Conservation (phyloP, 805 yeast species). For the Komagataella ulmi region DNA sequence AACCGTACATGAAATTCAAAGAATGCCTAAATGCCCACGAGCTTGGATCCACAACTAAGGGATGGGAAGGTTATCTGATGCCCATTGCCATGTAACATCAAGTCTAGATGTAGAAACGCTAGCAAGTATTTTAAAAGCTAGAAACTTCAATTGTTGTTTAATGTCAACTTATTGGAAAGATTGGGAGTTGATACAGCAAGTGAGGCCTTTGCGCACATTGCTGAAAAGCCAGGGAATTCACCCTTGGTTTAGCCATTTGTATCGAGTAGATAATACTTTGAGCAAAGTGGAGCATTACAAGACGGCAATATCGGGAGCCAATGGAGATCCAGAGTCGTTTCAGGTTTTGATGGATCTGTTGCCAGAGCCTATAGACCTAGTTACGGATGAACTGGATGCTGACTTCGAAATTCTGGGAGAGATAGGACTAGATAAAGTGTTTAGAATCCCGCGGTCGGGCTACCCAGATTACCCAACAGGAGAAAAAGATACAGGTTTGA, state of each 20-base stretch:
- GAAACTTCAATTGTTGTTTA: not conserved
- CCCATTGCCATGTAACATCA: conserved; percentile 17
- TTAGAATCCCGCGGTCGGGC: conserved; percentile 53
- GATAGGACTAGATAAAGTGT: conserved; percentile 76
- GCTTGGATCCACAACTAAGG: not conserved
- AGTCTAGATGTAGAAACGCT: not conserved
- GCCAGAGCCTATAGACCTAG: not conserved
- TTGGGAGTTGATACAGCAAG: not conserved
- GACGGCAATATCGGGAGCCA: conserved; percentile 27
- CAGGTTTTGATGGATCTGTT: not conserved
- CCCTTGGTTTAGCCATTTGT: conserved; percentile 82
- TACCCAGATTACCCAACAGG: conserved; percentile 25
- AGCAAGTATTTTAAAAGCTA: not conserved
- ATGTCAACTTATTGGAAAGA: not conserved
- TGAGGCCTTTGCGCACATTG: not conserved
- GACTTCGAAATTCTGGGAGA: conserved; percentile 55
- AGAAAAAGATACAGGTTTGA: not conserved
- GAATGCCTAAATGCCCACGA: not conserved
- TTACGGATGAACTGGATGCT: not conserved
- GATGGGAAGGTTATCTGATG: conserved; percentile 10
- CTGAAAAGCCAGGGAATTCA: conserved; percentile 43
- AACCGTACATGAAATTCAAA: not conserved
- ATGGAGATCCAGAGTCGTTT: not conserved
- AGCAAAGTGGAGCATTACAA: conserved; percentile 43
- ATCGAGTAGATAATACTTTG: conserved; percentile 11